Conservation (phyloP, 768 basidiomycete genomes). For the Mycena capillaripes region DNA sequence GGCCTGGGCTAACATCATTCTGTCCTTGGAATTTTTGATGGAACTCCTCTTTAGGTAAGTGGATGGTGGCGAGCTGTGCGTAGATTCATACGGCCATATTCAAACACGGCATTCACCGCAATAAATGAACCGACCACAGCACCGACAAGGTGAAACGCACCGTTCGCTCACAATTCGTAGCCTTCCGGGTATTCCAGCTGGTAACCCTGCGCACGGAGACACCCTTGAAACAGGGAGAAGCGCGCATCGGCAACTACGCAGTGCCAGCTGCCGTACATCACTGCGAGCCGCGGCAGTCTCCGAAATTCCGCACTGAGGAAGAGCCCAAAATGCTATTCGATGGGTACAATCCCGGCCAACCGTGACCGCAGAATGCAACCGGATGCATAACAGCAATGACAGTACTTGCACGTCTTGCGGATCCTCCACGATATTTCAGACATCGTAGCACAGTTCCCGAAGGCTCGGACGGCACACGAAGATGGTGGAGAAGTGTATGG, state of each 20-base stretch:
- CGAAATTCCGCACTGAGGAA: not conserved
- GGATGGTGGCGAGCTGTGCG: no score
- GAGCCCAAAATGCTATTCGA: constrained; percentile 5
- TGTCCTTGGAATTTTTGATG: no score
- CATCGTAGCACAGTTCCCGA: constrained; percentile 22
- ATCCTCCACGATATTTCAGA: not conserved
- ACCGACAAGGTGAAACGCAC: no score
- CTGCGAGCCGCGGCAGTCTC: not conserved
- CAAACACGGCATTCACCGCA: no score
- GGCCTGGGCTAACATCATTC: no score
- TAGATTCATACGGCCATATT: no score
- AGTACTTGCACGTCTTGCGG: not conserved
- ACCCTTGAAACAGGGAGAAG: not conserved
- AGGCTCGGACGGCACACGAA: constrained; percentile 17
- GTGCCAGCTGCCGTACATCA: not conserved
- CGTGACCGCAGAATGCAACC: not conserved
- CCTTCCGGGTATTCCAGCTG: constrained; percentile 5
- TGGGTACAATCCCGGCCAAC: not conserved
- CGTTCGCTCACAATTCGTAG: no score
- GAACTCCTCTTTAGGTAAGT: no score
- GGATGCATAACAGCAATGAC: not conserved
- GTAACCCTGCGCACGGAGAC: not conserved
- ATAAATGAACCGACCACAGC: no score
- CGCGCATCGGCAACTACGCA: not conserved
- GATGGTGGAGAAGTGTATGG: constrained; percentile 8